Conservation (phyloP, 2,329 filamentous ascomycete genomes). For the Hypoxylon sp. region DNA sequence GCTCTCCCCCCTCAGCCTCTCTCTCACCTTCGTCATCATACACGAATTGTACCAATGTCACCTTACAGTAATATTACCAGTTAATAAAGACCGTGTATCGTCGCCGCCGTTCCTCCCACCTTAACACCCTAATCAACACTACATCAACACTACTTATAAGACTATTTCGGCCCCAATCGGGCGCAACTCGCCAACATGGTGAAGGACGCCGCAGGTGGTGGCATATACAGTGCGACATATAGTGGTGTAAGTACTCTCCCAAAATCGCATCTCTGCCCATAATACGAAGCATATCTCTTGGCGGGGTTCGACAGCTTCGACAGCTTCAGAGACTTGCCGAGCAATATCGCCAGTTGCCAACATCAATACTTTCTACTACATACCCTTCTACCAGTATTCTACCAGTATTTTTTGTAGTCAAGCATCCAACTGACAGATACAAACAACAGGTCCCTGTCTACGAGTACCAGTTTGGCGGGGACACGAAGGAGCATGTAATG, state of each 20-base stretch:
- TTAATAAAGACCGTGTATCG: neutral
- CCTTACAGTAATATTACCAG: neutral
- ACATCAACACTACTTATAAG: neutral
- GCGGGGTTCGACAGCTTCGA: neutral
- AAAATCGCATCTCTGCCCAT: slow-evolving; percentile 8
- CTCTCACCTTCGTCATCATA: neutral
- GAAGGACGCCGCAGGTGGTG: slow-evolving; percentile 61
- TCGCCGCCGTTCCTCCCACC: slow-evolving; percentile 5
- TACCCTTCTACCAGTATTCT: neutral
- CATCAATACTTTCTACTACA: neutral
- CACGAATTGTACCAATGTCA: slow-evolving; percentile 3
- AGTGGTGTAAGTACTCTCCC: slow-evolving; percentile 70
- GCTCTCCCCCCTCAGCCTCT: slow-evolving; percentile 5
- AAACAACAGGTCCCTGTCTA: slow-evolving; percentile 86
- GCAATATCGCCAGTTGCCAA: neutral
- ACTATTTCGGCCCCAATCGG: slow-evolving; percentile 23
- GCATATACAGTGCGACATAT: slow-evolving; percentile 78
- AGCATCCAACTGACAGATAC: slow-evolving; percentile 24
- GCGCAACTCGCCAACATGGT: slow-evolving; percentile 59
- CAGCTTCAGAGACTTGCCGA: neutral
- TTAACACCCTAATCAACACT: slow-evolving; percentile 4
- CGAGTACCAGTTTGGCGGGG: slow-evolving; percentile 87
- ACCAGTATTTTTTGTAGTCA: neutral
- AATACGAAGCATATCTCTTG: neutral
- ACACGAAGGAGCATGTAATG: slow-evolving; percentile 92